Evolutionary conservation across 1,284 basidiomycete genomes (phyloP), one percentile per base, ranked within the genome.

Genomic region (Vanrija humicola): DNA sequence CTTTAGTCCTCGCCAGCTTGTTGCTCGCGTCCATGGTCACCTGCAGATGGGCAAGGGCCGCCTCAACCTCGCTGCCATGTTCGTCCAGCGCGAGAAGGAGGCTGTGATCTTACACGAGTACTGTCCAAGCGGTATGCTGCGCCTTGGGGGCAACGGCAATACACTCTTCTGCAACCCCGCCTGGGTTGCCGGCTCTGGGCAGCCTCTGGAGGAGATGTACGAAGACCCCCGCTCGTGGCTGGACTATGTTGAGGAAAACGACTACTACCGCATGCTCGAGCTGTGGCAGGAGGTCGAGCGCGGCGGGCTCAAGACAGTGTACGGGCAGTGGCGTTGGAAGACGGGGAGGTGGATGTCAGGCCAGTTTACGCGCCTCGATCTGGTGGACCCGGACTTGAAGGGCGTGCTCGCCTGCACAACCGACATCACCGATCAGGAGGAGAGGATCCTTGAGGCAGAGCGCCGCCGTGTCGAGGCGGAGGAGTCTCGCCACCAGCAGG

Each of bases 11-110:
- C 68, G 72, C 54, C 77, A 79, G 52, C 60, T 79, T 10, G 61
- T 79, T 23, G 78, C 78, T 3, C 66, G 78, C n/a, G 69, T 70
- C 38, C 62, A 73, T 50, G 55, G 68, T 23, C 66, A 73, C 43
- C 62, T 72, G 54, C 70, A 70, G 52, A 55, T 73, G 5, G 72
- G 69, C 43, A 73, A 73, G 61, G 65, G 64, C 28, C 63, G 69
- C 4, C 52, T 56, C 15, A 60, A 63, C 15, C 57, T 75, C n/a
- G 73, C 73, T 52, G 47, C 48, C 34, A 38, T 61, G n/a, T 75
- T 67, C 42, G 54, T 49, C 15, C 61, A 70, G 42, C 57, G 67
- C 4, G 61, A 65, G 26, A 59, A 57, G 8, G 70, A 77, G 57
- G 61, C 72, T n/a, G 55, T 67, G 28, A 52, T 67, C 16, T 50